Evolutionary conservation across 768 basidiomycete species (phyloP).

Genomic region (Podaxis sp.): DNA sequence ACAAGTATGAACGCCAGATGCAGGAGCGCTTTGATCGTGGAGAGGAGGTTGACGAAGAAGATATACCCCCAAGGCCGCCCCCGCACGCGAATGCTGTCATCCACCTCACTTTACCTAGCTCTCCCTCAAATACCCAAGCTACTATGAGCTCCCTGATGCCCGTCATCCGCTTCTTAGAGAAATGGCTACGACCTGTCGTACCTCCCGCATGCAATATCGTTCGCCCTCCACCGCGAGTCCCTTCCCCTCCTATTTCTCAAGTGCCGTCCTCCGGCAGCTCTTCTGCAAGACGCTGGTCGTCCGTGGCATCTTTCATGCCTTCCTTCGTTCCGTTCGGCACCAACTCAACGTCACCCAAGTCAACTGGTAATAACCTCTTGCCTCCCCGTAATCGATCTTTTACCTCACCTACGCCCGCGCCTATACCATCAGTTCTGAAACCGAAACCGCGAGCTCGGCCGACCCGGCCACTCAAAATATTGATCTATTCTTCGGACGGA

Average conservation of each 20-base stretch:
- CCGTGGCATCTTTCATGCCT: constrained; percentile 39
- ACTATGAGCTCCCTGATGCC: constrained; percentile 61
- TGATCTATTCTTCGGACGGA: constrained; percentile 83
- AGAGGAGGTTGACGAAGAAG: constrained; percentile 18
- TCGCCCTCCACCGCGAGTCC: constrained; percentile 5
- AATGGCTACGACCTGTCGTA: constrained; percentile 49
- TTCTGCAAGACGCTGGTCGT: constrained; percentile 39
- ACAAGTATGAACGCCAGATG: constrained; percentile 33
- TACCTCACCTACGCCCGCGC: constrained; percentile 29
- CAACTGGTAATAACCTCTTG: constrained; percentile 23
- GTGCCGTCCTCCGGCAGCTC: constrained; percentile 8
- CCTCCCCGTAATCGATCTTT: constrained; percentile 31
- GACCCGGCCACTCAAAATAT: constrained; percentile 66
- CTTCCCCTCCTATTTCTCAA: constrained; percentile 13
- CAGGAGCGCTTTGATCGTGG: constrained; percentile 17
- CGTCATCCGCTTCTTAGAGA: constrained; percentile 67
- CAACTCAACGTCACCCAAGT: constrained; percentile 20
- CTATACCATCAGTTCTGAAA: constrained; percentile 17
- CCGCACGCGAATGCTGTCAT: constrained; percentile 71
- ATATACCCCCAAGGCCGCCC: constrained; percentile 52
- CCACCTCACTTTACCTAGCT: constrained; percentile 74
- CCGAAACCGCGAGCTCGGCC: constrained; percentile 31
- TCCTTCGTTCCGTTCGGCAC: constrained; percentile 31
- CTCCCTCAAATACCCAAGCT: constrained; percentile 49
- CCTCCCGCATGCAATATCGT: background rate